phyloP scores from a whole-genome alignment of 306 rosid genomes.

The Delonix regia region DNA sequence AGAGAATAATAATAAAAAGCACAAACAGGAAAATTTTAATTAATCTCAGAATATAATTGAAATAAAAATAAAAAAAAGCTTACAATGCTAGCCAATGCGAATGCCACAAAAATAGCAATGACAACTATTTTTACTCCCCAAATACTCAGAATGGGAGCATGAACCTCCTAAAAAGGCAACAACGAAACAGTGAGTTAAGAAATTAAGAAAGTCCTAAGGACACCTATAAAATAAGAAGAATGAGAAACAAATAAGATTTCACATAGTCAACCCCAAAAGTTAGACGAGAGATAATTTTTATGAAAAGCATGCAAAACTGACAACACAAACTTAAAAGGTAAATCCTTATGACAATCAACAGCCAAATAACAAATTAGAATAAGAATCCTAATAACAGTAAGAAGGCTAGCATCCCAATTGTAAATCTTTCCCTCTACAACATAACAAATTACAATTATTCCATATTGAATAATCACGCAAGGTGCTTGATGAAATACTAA shows the following conservation, averaged over 20 bases:
- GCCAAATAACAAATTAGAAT: slow-evolving; percentile 28
- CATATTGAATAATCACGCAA: slow-evolving; percentile 11
- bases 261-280: slow-evolving; percentile 23
- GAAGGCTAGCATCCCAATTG: slow-evolving; percentile 13
- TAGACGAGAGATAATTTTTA: slow-evolving; percentile 25
- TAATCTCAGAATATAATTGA: neutral
- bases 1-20: slow-evolving; percentile 22
- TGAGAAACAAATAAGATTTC: neutral
- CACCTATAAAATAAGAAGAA: neutral
- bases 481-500: slow-evolving; percentile 8
- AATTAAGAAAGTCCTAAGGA: slow-evolving; percentile 13
- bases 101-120: slow-evolving; percentile 71
- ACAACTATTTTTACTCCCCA: slow-evolving; percentile 89
- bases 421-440: neutral
- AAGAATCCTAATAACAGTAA: slow-evolving; percentile 24
- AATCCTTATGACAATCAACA: neutral
- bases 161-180: slow-evolving; percentile 82
- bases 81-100: slow-evolving; percentile 91
- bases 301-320: slow-evolving; percentile 15
- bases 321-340: slow-evolving; percentile 21
- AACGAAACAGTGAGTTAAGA: slow-evolving; percentile 24
- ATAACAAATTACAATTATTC: slow-evolving; percentile 18
- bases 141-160: slow-evolving; percentile 87
- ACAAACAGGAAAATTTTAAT: slow-evolving; percentile 32
- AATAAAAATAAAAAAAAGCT: slow-evolving; percentile 45